These are phyloP conservation scores for Colletotrichum destructivum DNA, from an alignment of 2,329 filamentous ascomycete genomes.

Conservation along the genomic window DNA sequence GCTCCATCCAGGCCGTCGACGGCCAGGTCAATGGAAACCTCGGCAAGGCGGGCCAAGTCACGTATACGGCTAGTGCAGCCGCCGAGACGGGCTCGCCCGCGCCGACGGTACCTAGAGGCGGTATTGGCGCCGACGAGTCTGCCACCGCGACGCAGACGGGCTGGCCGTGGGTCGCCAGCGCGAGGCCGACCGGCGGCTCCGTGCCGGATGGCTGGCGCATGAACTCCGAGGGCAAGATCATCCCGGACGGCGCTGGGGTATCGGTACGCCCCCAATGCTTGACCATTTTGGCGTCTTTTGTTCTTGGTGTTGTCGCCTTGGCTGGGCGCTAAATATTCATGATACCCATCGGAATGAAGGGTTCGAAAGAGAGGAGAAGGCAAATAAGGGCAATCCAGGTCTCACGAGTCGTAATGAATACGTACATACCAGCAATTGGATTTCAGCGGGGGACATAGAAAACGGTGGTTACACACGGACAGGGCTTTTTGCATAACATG, in stretches of 20 bases:
- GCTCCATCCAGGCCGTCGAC: slow-evolving; percentile 85
- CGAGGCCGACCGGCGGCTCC: slow-evolving; percentile 66
- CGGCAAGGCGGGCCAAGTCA: slow-evolving; percentile 66
- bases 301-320: slow-evolving; percentile 43
- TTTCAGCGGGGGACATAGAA: slow-evolving; percentile 10
- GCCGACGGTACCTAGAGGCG: slow-evolving; percentile 79
- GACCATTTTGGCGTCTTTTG: slow-evolving; percentile 47
- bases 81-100: slow-evolving; percentile 73
- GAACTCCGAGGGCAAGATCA: slow-evolving; percentile 83
- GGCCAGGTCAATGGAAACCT: slow-evolving; percentile 81
- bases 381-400: background rate
- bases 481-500: slow-evolving; percentile 28
- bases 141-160: slow-evolving; percentile 71
- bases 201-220: slow-evolving; percentile 88
- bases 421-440: background rate
- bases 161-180: slow-evolving; percentile 77
- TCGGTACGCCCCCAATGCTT: slow-evolving; percentile 45
- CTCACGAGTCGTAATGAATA: slow-evolving; percentile 21
- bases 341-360: background rate
- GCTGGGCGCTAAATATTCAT: slow-evolving; percentile 26
- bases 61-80: slow-evolving; percentile 72
- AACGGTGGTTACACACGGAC: slow-evolving; percentile 7
- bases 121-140: slow-evolving; percentile 71
- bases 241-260: slow-evolving; percentile 75
- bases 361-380: background rate